phyloP scores from a whole-genome alignment of 768 basidiomycete species.

The Dentipellis sp. region DNA sequence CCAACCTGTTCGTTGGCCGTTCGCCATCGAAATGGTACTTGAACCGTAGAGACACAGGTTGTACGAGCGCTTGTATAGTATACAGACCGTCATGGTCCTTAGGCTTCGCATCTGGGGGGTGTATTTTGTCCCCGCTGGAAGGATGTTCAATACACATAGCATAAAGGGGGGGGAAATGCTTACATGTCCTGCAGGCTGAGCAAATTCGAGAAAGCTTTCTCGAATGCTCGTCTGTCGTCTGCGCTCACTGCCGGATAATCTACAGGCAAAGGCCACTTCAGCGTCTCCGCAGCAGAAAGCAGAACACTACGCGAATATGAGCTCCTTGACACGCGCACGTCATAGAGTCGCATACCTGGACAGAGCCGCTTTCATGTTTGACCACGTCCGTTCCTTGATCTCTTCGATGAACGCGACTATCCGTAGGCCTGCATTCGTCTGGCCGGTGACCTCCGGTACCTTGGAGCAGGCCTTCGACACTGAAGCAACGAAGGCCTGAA shows the following conservation, averaged over 20 bases:
- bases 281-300: slow-evolving; percentile 51
- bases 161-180: slow-evolving; percentile 23
- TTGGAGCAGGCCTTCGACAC: slow-evolving; percentile 35
- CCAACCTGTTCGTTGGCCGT: slow-evolving; percentile 80
- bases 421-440: slow-evolving; percentile 37
- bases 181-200: slow-evolving; percentile 73
- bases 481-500: slow-evolving; percentile 52
- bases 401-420: slow-evolving; percentile 53
- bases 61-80: slow-evolving; percentile 75
- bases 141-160: slow-evolving; percentile 1
- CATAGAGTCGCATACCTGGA: slow-evolving; percentile 35
- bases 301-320: slow-evolving; percentile 39
- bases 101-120: slow-evolving; percentile 14
- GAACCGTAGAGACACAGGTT: slow-evolving; percentile 80
- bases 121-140: slow-evolving; percentile 45
- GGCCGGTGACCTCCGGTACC: slow-evolving; percentile 35
- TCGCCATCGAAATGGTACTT: slow-evolving; percentile 91
- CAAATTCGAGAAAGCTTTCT: slow-evolving; percentile 68
- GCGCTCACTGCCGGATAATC: slow-evolving; percentile 45
- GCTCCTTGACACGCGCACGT: slow-evolving; percentile 1
- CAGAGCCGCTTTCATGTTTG: slow-evolving; percentile 56
- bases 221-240: slow-evolving; percentile 56
- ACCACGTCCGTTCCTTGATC: slow-evolving; percentile 69
- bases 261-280: slow-evolving; percentile 81
- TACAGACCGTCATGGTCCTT: slow-evolving; percentile 57